phyloP scores from a whole-genome alignment of 2,329 filamentous ascomycete species.

The Aureobasidium sp. region DNA sequence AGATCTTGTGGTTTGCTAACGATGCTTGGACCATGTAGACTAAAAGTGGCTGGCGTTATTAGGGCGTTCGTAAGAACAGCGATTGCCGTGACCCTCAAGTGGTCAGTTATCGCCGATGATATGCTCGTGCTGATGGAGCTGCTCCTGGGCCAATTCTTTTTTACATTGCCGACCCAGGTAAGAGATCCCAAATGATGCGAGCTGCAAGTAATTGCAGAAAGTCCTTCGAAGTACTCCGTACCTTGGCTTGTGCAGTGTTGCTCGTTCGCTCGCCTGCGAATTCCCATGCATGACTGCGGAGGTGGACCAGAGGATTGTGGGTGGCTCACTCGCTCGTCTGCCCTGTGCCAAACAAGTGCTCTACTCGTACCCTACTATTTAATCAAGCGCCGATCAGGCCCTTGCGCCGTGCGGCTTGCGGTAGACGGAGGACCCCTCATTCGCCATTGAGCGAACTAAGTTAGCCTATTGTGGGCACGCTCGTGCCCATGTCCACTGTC shows the following conservation, averaged over 20 bases:
- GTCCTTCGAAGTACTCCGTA: neutral
- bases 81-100: slow-evolving; percentile 2
- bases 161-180: slow-evolving; percentile 11
- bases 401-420: slow-evolving; percentile 13
- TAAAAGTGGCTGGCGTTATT: slow-evolving; percentile 13
- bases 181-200: slow-evolving; percentile 1
- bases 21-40: slow-evolving; percentile 8
- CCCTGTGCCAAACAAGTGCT: slow-evolving; percentile 9
- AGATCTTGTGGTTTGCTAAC: slow-evolving; percentile 1
- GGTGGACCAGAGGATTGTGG: slow-evolving; percentile 1
- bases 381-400: slow-evolving; percentile 15
- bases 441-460: slow-evolving; percentile 13
- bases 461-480: slow-evolving; percentile 14
- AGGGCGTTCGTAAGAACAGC: neutral
- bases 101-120: slow-evolving; percentile 12
- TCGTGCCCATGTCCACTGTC: slow-evolving; percentile 1
- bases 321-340: slow-evolving; percentile 5
- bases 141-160: slow-evolving; percentile 8
- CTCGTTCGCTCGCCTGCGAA: neutral
- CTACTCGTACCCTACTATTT: neutral
- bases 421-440: slow-evolving; percentile 14
- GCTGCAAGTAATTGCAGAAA: slow-evolving; percentile 14
- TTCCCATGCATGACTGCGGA: neutral
- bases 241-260: slow-evolving; percentile 11
- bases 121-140: slow-evolving; percentile 5